Conservation (phyloP, 768 basidiomycete species). For the Mycena galopus region DNA sequence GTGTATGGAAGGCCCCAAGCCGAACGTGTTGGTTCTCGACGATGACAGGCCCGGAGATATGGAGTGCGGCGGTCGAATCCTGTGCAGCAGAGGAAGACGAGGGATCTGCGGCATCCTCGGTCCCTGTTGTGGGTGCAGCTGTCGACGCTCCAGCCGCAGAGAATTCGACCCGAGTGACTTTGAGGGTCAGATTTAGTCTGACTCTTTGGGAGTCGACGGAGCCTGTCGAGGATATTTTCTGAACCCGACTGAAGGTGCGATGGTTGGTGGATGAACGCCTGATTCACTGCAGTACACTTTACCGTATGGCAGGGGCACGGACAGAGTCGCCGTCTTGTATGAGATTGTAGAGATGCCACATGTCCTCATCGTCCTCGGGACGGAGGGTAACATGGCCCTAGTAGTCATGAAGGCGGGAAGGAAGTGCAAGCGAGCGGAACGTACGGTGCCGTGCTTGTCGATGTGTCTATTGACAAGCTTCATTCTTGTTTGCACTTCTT, state of each 20-base stretch:
- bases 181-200: constrained; percentile 85
- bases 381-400: constrained; percentile 95
- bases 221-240: constrained; percentile 91
- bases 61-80: constrained; percentile 71
- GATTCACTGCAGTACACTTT: constrained; percentile 37
- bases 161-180: constrained; percentile 85
- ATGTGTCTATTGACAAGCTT: constrained; percentile 87
- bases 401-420: constrained; percentile 33
- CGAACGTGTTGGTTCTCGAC: constrained; percentile 91
- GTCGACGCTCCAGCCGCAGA: constrained; percentile 67
- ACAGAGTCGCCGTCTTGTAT: constrained; percentile 92
- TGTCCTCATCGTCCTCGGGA: constrained; percentile 98
- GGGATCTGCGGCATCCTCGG: constrained; percentile 54
- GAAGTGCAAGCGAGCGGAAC: constrained; percentile 40
- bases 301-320: constrained; percentile 89
- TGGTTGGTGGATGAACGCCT: constrained; percentile 4
- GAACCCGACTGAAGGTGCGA: constrained; percentile 74
- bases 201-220: constrained; percentile 94
- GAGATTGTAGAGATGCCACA: constrained; percentile 99
- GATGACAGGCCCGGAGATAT: constrained; percentile 88
- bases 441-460: constrained; percentile 86
- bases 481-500: constrained; percentile 60
- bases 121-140: constrained; percentile 60
- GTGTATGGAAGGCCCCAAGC: constrained; percentile 93
- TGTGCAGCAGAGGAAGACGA: constrained; percentile 48